These are phyloP conservation scores for Beverwykella pulmonaria DNA, from an alignment of 495 filamentous ascomycete genomes.

Conservation along the genomic window DNA sequence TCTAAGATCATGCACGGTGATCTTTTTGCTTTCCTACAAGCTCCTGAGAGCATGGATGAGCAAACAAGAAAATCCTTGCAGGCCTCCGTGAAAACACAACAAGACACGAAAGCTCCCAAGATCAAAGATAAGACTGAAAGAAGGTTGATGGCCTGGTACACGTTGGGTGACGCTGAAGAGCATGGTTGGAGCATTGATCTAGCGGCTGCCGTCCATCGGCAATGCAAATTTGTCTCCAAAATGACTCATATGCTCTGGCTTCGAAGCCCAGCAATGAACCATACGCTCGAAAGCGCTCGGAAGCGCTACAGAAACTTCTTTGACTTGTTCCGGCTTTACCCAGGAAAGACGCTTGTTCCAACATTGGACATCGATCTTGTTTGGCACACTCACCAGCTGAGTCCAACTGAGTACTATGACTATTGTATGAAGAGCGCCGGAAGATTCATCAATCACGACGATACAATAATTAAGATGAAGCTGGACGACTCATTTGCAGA, in stretches of 20 bases:
- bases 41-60: too few relatives aligned
- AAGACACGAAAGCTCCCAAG: too few relatives aligned
- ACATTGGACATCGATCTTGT: constrained; percentile 83
- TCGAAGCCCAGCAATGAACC: not conserved
- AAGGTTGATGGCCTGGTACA: not conserved
- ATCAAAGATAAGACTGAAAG: not conserved
- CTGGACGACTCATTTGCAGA: not conserved
- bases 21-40: too few relatives aligned
- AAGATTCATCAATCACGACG: not conserved
- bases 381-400: constrained; percentile 70
- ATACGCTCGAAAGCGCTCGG: not conserved
- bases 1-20: too few relatives aligned
- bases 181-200: not conserved
- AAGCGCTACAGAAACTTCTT: constrained; percentile 65
- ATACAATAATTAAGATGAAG: not conserved
- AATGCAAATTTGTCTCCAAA: not conserved
- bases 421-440: not conserved
- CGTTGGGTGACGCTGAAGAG: not conserved
- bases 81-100: too few relatives aligned
- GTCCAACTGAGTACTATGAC: constrained; percentile 60
- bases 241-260: not conserved
- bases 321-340: constrained; percentile 60
- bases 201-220: not conserved
- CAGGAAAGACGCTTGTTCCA: constrained; percentile 64
- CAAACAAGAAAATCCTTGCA: too few relatives aligned